phyloP scores from a whole-genome alignment of 2,329 filamentous ascomycete species.

The Sporothrix globosa region DNA sequence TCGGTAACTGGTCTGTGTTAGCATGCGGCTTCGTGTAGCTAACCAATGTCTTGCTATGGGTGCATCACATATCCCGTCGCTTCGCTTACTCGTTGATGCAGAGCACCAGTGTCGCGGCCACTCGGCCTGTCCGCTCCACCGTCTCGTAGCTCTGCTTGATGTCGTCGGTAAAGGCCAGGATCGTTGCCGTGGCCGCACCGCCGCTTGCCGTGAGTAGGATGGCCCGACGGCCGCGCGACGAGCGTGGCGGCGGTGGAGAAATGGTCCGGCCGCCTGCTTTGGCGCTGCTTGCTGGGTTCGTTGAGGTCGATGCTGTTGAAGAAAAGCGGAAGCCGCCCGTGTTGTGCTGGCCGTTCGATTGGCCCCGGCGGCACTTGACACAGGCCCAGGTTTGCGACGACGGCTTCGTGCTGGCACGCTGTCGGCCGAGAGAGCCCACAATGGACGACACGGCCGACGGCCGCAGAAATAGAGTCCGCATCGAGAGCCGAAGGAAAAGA shows the following conservation, averaged over 20 bases:
- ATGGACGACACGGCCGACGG: constrained; percentile 25
- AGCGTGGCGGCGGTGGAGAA: constrained; percentile 2
- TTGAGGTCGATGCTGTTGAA: not conserved
- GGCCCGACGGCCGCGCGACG: constrained; percentile 37
- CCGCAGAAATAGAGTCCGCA: constrained; percentile 14
- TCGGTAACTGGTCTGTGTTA: constrained; percentile 68
- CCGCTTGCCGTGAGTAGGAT: constrained; percentile 57
- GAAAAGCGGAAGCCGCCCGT: constrained; percentile 21
- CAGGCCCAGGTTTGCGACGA: constrained; percentile 34
- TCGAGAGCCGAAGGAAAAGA: not conserved
- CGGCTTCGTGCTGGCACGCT: not conserved
- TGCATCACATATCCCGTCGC: not conserved
- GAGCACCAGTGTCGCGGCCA: constrained; percentile 72
- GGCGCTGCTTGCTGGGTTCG: not conserved
- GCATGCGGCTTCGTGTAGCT: not conserved
- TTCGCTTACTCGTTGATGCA: constrained; percentile 80
- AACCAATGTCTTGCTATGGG: no score
- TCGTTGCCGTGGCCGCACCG: constrained; percentile 51
- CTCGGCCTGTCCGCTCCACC: constrained; percentile 75
- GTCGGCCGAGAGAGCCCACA: constrained; percentile 27
- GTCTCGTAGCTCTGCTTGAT: constrained; percentile 76
- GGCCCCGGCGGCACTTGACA: constrained; percentile 32
- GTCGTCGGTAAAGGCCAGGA: constrained; percentile 64
- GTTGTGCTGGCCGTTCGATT: constrained; percentile 18
- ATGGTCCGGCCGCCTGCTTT: constrained; percentile 2